Evolutionary conservation across 495 filamentous ascomycete species (phyloP), one percentile per base, ranked within the genome.

Genomic region (Thermochaetoides thermophila): DNA sequence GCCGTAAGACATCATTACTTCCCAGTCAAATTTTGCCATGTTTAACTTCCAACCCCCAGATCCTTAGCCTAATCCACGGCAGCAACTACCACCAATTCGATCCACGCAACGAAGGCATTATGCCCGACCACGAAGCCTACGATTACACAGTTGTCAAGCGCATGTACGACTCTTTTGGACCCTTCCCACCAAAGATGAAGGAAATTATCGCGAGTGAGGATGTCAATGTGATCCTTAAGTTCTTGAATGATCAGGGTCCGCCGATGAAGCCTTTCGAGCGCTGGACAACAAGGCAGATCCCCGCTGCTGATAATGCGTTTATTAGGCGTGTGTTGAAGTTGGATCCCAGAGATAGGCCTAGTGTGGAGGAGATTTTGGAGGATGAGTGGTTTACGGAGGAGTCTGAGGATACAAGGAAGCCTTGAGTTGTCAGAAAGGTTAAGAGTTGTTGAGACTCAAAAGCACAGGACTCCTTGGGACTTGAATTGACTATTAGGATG

Each of bases 1-100:
- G 52, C 49, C 17, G 23, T 34, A 34, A 27, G 22, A 34, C 11
- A 13, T 10, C n/a, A n/a, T n/a, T n/a, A n/a, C n/a, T n/a, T 27
- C 4, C 25, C 25, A 27, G n/a, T 13, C 25, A n/a, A 4, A n/a
- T n/a, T 27, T 5, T 27, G 11, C 25, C 25, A 10, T 27, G 11
- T 10, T 13, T 27, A 27, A 27, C 11, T n/a, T n/a, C n/a, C 25
- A 11, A 13, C 18, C 10, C 29, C 29, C 12, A 31, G 30, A 47
- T 63, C 29, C 63, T 62, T 33, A 55, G 40, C 38, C 43, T 63
- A 15, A 30, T 64, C 13, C 61, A 47, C 37, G 55, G 60, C 9
- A 47, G 51, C 21, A 44, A 50, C 29, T 64, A 48, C 38, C 50
- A 55, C 40, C 55, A 63, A n/a, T 63, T 62, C 35, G 57, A 55